Percentiles rank a stretch among this genome's conserved stretches.
phyloP scores from a whole-genome alignment of 2,329 filamentous ascomycete species.

The Meredithiella fracta region DNA sequence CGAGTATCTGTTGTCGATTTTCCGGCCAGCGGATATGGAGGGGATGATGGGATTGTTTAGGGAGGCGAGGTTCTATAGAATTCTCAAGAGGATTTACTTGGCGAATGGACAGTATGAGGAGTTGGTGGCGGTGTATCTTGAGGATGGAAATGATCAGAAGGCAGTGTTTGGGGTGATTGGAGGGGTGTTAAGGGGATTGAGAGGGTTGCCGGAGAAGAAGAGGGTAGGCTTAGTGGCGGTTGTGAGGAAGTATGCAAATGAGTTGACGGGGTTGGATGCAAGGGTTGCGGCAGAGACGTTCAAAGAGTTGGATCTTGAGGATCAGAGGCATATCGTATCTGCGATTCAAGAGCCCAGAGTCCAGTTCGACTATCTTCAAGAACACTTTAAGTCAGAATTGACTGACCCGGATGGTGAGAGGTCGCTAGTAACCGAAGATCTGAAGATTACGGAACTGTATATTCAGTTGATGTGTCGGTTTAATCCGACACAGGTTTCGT shows the following conservation, averaged over 20 bases:
- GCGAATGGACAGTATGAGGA: constrained; percentile 63
- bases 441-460: constrained; percentile 63
- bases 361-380: constrained; percentile 61
- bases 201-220: constrained; percentile 58
- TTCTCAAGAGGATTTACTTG: constrained; percentile 77
- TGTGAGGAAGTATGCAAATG: constrained; percentile 45
- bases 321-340: constrained; percentile 43
- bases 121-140: constrained; percentile 66
- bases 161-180: constrained; percentile 62
- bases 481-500: constrained; percentile 64
- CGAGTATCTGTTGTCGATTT: constrained; percentile 85
- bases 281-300: constrained; percentile 48
- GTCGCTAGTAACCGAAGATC: constrained; percentile 26
- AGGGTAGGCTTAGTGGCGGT: constrained; percentile 51
- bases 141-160: constrained; percentile 62
- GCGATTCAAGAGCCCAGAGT: constrained; percentile 42
- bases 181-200: constrained; percentile 20
- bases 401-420: constrained; percentile 15
- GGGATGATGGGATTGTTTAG: constrained; percentile 62
- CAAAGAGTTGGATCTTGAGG: constrained; percentile 45
- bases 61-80: constrained; percentile 71
- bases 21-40: constrained; percentile 71
- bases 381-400: constrained; percentile 50
- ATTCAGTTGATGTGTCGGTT: constrained; percentile 83
- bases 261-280: constrained; percentile 53